Evolutionary conservation across 2,329 filamentous ascomycete genomes (phyloP), one percentile per base, ranked within the genome.

Genomic region (Tolypocladium capitatum): DNA sequence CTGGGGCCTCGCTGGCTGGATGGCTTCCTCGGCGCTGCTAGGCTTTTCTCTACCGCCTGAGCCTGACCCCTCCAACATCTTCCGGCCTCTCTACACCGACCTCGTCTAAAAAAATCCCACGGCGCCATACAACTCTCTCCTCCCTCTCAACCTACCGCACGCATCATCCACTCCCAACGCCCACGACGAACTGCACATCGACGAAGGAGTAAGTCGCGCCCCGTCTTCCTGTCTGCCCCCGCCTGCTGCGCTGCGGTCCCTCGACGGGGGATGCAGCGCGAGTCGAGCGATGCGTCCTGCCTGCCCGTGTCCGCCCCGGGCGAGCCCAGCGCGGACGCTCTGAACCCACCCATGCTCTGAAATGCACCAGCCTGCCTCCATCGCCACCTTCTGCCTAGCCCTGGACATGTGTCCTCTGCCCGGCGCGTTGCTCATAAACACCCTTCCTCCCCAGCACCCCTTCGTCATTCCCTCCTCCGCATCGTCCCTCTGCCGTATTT

Each of bases 401-500:
- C 46, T 49, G 50, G 48, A 56, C 55, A 54, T 48, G 54, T 58
- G 56, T 58, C 56, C 56, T 58, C 52, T 53, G 50, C 40, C 45
- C 48, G 42, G 49, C 46, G 50, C 49, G 48, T 41, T 41, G 36
- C 49, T 38, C 46, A 51, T 49, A 49, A 28, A 31, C 44, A 5
- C 7, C 30, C 20, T n/a, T n/a, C 18, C 13, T 16, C 20, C 27
- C 31, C 43, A 34, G 32, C 43, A 30, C 27, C 20, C 20, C 30
- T 10, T 9, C 42, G 27, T 32, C 20, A 30, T 49, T 46, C n/a
- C 40, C 28, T 42, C 32, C 24, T 36, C 16, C 18, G 31, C 35
- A 14, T 45, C 20, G 32, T 42, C 45, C 21, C 20, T 43, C 30
- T 43, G 13, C 30, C 21, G 16, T 42, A 3, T 42, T 42, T 32